Percentiles rank a stretch among this genome's conserved stretches.
Evolutionary conservation across 768 basidiomycete genomes (phyloP).

Genomic region (Pleurotus pulmonarius): DNA sequence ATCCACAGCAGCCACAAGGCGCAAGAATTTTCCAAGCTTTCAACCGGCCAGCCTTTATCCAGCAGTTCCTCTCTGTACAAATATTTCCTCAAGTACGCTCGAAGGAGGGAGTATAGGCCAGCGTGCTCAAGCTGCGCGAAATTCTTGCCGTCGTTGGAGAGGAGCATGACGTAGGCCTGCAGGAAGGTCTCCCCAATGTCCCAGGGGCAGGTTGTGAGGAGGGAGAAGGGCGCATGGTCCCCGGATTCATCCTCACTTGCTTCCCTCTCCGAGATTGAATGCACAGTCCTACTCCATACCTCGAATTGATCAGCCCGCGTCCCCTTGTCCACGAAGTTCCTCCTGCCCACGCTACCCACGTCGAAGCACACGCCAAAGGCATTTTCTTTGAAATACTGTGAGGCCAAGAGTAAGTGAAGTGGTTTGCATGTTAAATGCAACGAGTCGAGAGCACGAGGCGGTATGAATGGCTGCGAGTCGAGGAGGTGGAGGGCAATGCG

Average conservation of each 20-base stretch:
- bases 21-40: slow-evolving; percentile 41
- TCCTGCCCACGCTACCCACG: not conserved
- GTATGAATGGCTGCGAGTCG: not conserved
- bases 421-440: not conserved
- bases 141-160: slow-evolving; percentile 58
- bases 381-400: not conserved
- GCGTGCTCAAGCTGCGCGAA: slow-evolving; percentile 42
- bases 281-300: not conserved
- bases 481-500: not conserved
- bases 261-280: not conserved
- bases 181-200: slow-evolving; percentile 38
- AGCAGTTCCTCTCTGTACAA: slow-evolving; percentile 28
- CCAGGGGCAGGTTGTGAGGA: slow-evolving; percentile 9
- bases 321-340: not conserved
- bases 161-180: slow-evolving; percentile 46
- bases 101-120: slow-evolving; percentile 34
- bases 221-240: not conserved
- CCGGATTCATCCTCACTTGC: not conserved
- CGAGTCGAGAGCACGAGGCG: not conserved
- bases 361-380: not conserved
- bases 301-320: not conserved
- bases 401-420: not conserved
- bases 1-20: slow-evolving; percentile 58
- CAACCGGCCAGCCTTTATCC: slow-evolving; percentile 46
- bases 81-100: not conserved